phyloP scores from a whole-genome alignment of 2,329 filamentous ascomycete genomes.

The Alternaria arborescens region DNA sequence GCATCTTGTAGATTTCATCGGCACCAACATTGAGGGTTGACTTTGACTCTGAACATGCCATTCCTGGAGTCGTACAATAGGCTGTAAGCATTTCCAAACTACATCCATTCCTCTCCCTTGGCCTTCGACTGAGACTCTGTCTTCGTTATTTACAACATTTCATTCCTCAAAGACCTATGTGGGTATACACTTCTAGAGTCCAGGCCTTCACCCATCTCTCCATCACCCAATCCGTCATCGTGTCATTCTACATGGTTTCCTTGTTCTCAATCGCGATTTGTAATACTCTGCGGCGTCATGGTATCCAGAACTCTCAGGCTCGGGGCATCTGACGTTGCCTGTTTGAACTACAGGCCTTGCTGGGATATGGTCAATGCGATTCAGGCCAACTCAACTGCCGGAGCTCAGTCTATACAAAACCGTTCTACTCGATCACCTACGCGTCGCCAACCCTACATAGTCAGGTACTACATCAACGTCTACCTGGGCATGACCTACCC shows the following conservation, averaged over 20 bases:
- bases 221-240: background rate
- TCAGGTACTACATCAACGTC: background rate
- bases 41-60: background rate
- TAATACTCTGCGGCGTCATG: background rate
- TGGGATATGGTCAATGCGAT: constrained; percentile 17
- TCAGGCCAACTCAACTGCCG: background rate
- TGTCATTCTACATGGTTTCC: background rate
- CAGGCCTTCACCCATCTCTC: background rate
- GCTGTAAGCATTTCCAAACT: background rate
- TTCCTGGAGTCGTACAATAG: too few species aligned
- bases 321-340: constrained; percentile 15
- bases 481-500: background rate
- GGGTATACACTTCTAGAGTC: background rate
- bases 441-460: background rate
- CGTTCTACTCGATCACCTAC: background rate
- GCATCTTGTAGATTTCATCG: background rate
- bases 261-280: constrained; percentile 7
- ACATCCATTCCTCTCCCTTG: background rate
- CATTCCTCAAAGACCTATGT: background rate
- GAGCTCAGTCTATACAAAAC: background rate
- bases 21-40: too few species aligned
- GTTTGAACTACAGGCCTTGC: constrained; percentile 17
- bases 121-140: background rate
- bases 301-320: background rate
- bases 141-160: background rate